Base-by-base conservation (phyloP, 306 rosid species). In the Dryas drummondii region DNA sequence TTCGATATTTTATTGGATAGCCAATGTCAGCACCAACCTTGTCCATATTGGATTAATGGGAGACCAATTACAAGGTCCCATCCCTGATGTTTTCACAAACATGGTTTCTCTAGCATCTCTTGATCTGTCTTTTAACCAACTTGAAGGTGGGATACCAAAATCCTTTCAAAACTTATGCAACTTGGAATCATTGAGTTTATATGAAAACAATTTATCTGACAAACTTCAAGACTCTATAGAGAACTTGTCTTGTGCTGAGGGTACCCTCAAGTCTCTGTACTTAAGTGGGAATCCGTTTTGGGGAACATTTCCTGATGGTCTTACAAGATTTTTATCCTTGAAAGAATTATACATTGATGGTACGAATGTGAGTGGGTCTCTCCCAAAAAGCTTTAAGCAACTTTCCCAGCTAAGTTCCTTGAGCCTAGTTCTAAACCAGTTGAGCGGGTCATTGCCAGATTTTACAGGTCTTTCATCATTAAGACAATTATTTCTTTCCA, bases 41-140 rank as follows among this genome's bases (percentile, higher is more conserved):
- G 60, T 60, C 50, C 27, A 4, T 4, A 26, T 74, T 62, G 6
- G 9, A 19, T 51, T 81, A 14, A 9, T 5, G 12, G 14, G 22
- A n/a, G 22, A 72, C 15, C 16, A 2, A 22, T 6, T 83, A 10
- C 42, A 71, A 53, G 78, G 71, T 75, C 75, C 17, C 37, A 40
- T 72, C 61, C 81, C 78, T 12, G 75, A 82, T 70, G 78, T 44
- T 58, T 75, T 78, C 27, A 10, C 56, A 50, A 70, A 49, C 44
- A 41, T 75, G 68, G 56, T 32, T 64, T 79, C 83, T 65, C 75
- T 71, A 16, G 12, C n/a, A 37, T 12, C 11, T 17, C 71, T 83
- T 8, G 78, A 75, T 71, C 81, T 83, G 10, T 27, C 27, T 0
- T 5, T n/a, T 1, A 82, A 82, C 57, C 26, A 82, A 4, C 71